Conservation (phyloP, 305 asterid species). For the Euphrasia arctica region DNA sequence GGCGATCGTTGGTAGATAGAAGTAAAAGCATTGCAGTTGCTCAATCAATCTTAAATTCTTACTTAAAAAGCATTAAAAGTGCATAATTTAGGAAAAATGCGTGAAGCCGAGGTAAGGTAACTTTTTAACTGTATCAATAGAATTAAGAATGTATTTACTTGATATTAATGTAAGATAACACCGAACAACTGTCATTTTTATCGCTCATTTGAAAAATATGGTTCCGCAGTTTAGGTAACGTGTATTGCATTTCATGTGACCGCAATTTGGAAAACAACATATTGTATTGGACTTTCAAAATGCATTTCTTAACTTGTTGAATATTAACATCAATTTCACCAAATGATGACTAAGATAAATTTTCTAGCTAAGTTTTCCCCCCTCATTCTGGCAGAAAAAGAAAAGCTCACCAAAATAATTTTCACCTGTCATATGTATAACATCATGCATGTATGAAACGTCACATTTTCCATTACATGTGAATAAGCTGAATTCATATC, state of each 20-base stretch:
- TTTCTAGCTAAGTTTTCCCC: neutral
- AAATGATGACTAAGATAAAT: neutral
- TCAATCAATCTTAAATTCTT: neutral
- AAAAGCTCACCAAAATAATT: neutral
- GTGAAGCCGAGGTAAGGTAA: neutral
- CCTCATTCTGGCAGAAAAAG: neutral
- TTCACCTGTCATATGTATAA: neutral
- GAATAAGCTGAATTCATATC: neutral
- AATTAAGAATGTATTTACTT: slow-evolving; percentile 1
- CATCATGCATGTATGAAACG: neutral
- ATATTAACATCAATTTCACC: slow-evolving; percentile 1
- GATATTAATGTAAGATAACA: neutral
- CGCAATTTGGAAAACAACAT: neutral
- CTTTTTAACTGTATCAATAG: neutral
- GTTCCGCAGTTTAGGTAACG: neutral
- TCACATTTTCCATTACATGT: neutral
- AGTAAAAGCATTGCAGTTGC: neutral
- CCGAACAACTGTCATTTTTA: neutral
- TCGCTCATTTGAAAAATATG: no score
- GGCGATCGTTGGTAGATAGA: neutral
- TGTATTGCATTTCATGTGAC: slow-evolving; percentile 3
- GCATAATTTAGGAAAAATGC: neutral
- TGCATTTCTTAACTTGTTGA: neutral
- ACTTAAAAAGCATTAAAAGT: neutral
- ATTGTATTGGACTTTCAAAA: neutral